Percentiles rank a stretch among this genome's conserved stretches.
Evolutionary conservation across 106 monocot species (phyloP).

Genomic region (Alisma plantagoaquatica): DNA sequence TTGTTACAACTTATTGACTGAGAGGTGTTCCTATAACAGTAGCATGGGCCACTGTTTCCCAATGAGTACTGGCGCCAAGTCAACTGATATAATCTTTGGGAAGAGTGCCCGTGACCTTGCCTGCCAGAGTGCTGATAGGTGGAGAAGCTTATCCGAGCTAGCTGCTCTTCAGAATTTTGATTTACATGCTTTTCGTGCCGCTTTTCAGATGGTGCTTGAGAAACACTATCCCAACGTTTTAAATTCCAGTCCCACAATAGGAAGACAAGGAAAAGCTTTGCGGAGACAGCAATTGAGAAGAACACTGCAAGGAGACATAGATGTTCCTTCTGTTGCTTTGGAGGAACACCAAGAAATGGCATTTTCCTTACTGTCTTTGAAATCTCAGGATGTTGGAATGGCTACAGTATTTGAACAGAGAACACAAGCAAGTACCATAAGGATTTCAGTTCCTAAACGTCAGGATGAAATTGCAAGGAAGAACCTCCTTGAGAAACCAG

Average conservation of each 20-base stretch:
- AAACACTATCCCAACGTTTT: not conserved
- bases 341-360: not conserved
- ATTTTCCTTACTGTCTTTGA: not conserved
- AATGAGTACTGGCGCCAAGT: conserved; percentile 60
- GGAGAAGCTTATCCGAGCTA: conserved; percentile 63
- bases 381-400: too few relatives aligned
- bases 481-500: too few relatives aligned
- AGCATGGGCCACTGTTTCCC: conserved; percentile 46
- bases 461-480: too few relatives aligned
- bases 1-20: conserved; percentile 90
- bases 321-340: not conserved
- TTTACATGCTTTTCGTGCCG: conserved; percentile 77
- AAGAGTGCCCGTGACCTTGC: conserved; percentile 93
- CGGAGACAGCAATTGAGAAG: not conserved
- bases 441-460: too few relatives aligned
- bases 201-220: conserved; percentile 54
- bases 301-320: not conserved
- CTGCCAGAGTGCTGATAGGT: conserved; percentile 99
- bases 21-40: conserved; percentile 23
- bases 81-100: conserved; percentile 31
- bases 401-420: too few relatives aligned
- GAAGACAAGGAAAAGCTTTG: not conserved
- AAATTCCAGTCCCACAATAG: not conserved
- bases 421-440: too few relatives aligned
- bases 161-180: conserved; percentile 84